Evolutionary conservation across 768 basidiomycete species (phyloP).

Genomic region (Dendrothele bispora): DNA sequence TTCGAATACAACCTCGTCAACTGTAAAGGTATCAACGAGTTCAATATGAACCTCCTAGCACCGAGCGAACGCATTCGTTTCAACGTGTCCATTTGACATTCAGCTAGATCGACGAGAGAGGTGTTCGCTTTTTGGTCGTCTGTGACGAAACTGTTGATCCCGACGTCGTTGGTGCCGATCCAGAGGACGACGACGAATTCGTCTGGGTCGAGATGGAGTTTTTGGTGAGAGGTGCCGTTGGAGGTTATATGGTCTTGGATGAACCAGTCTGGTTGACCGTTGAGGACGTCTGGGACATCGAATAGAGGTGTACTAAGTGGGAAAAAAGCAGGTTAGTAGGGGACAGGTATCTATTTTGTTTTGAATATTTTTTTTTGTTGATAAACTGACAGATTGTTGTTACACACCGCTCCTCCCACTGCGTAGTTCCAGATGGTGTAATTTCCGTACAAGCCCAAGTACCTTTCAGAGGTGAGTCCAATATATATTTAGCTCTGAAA

Average conservation of each 20-base stretch:
- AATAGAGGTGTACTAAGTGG: slow-evolving; percentile 4
- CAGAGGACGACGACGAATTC: slow-evolving; percentile 19
- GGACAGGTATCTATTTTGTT: too few relatives aligned
- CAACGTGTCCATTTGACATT: slow-evolving; percentile 17
- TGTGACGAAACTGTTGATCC: slow-evolving; percentile 16
- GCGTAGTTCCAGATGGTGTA: slow-evolving; percentile 24
- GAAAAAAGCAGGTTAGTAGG: too few relatives aligned
- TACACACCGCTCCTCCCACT: slow-evolving; percentile 22
- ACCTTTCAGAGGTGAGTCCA: background rate
- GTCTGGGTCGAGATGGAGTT: slow-evolving; percentile 19
- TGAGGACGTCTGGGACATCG: slow-evolving; percentile 16
- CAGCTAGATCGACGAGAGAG: slow-evolving; percentile 16
- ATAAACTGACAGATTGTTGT: slow-evolving; percentile 14
- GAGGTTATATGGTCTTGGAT: slow-evolving; percentile 20
- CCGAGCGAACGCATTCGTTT: slow-evolving; percentile 16
- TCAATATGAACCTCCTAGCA: slow-evolving; percentile 22
- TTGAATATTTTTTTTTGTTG: too few relatives aligned
- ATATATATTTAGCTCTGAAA: background rate
- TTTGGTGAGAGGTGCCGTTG: slow-evolving; percentile 15
- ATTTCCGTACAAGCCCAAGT: slow-evolving; percentile 21
- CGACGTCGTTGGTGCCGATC: slow-evolving; percentile 23
- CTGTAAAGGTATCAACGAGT: slow-evolving; percentile 20
- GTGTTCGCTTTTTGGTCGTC: slow-evolving; percentile 10
- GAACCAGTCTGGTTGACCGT: slow-evolving; percentile 21
- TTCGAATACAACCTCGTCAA: slow-evolving; percentile 16